Evolutionary conservation across 257 asterid genomes (phyloP), one percentile per base, ranked within the genome.

Genomic region (Phtheirospermum japonicum): DNA sequence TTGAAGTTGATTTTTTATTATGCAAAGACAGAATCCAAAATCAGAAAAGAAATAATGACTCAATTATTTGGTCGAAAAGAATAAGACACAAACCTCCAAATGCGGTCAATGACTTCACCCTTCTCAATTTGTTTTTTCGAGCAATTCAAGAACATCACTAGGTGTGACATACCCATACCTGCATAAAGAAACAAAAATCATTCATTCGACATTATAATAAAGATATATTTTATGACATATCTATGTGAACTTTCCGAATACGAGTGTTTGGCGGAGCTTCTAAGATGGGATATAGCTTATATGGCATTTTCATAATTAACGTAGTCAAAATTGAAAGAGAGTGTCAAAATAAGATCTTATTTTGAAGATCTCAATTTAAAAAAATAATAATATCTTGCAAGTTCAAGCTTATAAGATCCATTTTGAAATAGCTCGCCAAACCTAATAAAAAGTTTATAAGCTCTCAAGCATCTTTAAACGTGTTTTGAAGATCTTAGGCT

Each of bases 131-230:
- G 97, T 70, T 68, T 79, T n/a, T 75, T 94, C 90, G 30, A 94
- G 79, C 80, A 94, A 74, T 60, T 77, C 97, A 70, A 74, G 73
- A 63, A 94, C 96, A 73, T 94, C 99, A 69, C 68, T 60, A 28
- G 99, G 97, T n/a, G 97, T 79, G 66, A 87, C 96, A 49, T 94
- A 94, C 39, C 99, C 99, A 51, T 85, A 94, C 99, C 99, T 94
- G 74, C 79, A 82, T 67, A 34, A 57, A 48, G n/a, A 62, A 32
- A 71, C 48, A 66, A 51, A 17, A 49, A 73, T 4, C 23, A 51
- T 48, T 59, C 14, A 61, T 17, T 28, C 10, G 12, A 51, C 57
- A 54, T 48, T 50, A 30, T 48, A 46, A 55, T 20, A 61, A 17
- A 30, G 31, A 67, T 40, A n/a, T n/a, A 40, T 40, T 40, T 12